These are phyloP conservation scores for Euphrasia arctica DNA, from an alignment of 305 asterid genomes.

Conservation along the genomic window DNA sequence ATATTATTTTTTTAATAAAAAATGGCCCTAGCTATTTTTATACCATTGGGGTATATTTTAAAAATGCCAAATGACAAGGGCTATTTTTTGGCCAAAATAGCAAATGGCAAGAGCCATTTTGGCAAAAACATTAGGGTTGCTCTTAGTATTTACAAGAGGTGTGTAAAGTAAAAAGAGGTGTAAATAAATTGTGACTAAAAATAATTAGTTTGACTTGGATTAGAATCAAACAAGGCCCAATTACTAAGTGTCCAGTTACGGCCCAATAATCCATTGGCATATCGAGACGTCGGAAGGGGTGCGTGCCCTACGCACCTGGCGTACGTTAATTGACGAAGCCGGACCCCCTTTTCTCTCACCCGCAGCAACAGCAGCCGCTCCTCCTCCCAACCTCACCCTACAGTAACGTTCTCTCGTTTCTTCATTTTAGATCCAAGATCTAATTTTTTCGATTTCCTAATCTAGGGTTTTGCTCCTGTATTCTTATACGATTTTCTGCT, in stretches of 20 bases:
- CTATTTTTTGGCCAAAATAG: no score
- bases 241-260: not conserved
- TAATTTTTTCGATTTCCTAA: slow-evolving; percentile 21
- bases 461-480: slow-evolving; percentile 18
- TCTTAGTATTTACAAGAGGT: not conserved
- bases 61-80: no score
- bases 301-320: slow-evolving; percentile 25
- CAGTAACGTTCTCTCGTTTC: slow-evolving; percentile 28
- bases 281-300: not conserved
- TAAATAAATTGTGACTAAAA: no score
- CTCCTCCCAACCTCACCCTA: slow-evolving; percentile 19
- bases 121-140: no score
- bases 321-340: slow-evolving; percentile 19
- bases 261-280: not conserved
- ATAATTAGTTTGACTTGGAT: no score
- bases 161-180: no score
- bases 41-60: no score
- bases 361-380: slow-evolving; percentile 4
- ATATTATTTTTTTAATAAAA: no score
- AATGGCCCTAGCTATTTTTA: no score
- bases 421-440: slow-evolving; percentile 27
- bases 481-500: not conserved
- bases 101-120: no score
- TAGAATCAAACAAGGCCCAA: no score
- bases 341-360: slow-evolving; percentile 1